Evolutionary conservation across 352 stramenopile genomes (phyloP).

Genomic region (Achlya hypogyna): DNA sequence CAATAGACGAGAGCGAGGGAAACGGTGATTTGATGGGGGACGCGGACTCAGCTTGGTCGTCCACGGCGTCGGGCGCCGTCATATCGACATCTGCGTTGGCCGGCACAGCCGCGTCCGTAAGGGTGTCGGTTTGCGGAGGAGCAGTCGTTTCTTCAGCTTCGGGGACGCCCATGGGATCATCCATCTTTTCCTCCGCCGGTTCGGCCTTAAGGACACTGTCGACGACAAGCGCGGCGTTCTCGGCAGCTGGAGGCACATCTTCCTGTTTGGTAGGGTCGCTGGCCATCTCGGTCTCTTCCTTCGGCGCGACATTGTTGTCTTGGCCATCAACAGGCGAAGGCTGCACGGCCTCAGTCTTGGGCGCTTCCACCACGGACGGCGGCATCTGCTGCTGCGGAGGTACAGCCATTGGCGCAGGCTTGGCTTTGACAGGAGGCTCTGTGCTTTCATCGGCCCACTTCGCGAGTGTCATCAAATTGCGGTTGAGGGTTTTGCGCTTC

Average conservation of each 20-base stretch:
- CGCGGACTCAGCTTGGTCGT: too few relatives aligned
- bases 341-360: neutral
- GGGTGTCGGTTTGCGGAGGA: neutral
- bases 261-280: slow-evolving; percentile 22
- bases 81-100: too few relatives aligned
- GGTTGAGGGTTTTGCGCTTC: slow-evolving; percentile 84
- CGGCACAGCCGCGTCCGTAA: neutral
- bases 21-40: neutral
- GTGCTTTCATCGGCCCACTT: slow-evolving; percentile 83
- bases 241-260: too few relatives aligned
- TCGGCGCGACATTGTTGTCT: neutral
- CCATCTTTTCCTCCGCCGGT: neutral
- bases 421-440: slow-evolving; percentile 35
- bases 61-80: too few relatives aligned
- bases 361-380: neutral
- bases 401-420: neutral
- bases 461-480: slow-evolving; percentile 83
- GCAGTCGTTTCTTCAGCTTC: neutral
- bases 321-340: neutral
- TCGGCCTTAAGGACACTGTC: neutral
- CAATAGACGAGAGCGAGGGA: neutral
- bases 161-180: neutral
- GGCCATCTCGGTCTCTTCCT: neutral
- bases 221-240: too few relatives aligned
- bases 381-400: slow-evolving; percentile 20